Evolutionary conservation across 164 flowering plant genomes (phyloP).

Genomic region (Vitis rotundifolia): DNA sequence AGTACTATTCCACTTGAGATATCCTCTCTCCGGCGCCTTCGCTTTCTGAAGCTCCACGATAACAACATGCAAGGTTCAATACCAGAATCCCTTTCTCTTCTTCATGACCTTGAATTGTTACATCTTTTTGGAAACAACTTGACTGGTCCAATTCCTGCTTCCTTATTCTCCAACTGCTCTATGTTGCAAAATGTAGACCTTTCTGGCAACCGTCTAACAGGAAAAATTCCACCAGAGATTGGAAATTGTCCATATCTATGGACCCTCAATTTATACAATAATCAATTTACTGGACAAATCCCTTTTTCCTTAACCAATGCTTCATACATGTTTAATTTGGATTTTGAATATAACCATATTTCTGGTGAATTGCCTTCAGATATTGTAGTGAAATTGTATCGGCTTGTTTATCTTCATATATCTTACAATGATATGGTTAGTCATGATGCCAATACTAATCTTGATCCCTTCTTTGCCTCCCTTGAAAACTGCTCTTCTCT

Average conservation of each 20-base stretch:
- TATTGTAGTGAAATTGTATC: slow-evolving; percentile 18
- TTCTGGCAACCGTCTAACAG: slow-evolving; percentile 43
- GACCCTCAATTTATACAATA: slow-evolving; percentile 37
- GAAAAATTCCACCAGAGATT: slow-evolving; percentile 53
- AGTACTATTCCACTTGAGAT: slow-evolving; percentile 40
- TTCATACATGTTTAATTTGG: slow-evolving; percentile 30
- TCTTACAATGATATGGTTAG: slow-evolving; percentile 46
- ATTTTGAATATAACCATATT: slow-evolving; percentile 46
- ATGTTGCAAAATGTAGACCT: slow-evolving; percentile 38
- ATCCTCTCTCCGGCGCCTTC: slow-evolving; percentile 29
- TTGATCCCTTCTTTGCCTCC: slow-evolving; percentile 44
- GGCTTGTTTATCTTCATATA: slow-evolving; percentile 32
- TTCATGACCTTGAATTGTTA: slow-evolving; percentile 18
- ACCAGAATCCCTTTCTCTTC: slow-evolving; percentile 28
- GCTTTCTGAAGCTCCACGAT: slow-evolving; percentile 20
- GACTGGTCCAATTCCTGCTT: slow-evolving; percentile 28
- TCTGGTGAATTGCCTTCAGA: slow-evolving; percentile 48
- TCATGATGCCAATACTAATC: slow-evolving; percentile 50
- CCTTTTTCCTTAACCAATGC: slow-evolving; percentile 40
- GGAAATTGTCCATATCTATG: slow-evolving; percentile 35
- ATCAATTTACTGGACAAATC: slow-evolving; percentile 43
- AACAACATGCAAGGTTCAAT: slow-evolving; percentile 38
- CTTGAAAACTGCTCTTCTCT: slow-evolving; percentile 41
- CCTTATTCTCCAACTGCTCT: slow-evolving; percentile 51
- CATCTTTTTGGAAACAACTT: slow-evolving; percentile 20